Percentiles rank a stretch among this genome's conserved stretches.
Conservation (phyloP, 495 filamentous ascomycete genomes). For the Xylaria castorea region DNA sequence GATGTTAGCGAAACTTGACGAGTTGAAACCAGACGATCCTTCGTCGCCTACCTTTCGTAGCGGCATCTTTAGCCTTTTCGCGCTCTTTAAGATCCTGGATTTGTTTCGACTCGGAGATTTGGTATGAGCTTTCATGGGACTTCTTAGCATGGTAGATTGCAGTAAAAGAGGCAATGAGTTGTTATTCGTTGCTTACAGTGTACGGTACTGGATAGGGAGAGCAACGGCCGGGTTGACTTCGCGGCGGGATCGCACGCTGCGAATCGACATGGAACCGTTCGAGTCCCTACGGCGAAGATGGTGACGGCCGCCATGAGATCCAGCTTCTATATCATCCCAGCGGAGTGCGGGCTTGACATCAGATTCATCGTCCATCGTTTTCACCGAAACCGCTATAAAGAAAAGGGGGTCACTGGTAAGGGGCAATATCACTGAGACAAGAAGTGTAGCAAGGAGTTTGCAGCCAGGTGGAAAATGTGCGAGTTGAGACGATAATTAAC, state of each 20-base stretch:
- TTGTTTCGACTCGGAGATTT: slow-evolving; percentile 59
- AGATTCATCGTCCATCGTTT: slow-evolving; percentile 29
- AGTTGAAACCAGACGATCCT: background rate
- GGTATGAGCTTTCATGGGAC: slow-evolving; percentile 48
- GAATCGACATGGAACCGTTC: slow-evolving; percentile 48
- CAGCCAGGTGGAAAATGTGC: background rate
- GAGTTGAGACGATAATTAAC: background rate
- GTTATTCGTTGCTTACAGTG: slow-evolving; percentile 43
- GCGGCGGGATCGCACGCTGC: slow-evolving; percentile 41
- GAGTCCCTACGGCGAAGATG: slow-evolving; percentile 41
- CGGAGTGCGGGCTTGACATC: slow-evolving; percentile 39
- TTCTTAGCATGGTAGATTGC: slow-evolving; percentile 22
- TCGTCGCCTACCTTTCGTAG: slow-evolving; percentile 46
- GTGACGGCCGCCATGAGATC: slow-evolving; percentile 20
- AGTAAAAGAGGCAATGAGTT: background rate
- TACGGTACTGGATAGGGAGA: slow-evolving; percentile 62
- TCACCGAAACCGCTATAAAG: background rate
- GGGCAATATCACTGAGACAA: background rate
- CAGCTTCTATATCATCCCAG: slow-evolving; percentile 44
- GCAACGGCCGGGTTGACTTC: slow-evolving; percentile 54
- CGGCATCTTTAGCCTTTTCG: slow-evolving; percentile 47
- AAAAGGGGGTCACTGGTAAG: background rate
- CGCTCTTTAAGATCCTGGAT: slow-evolving; percentile 43
- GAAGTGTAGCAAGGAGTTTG: background rate
- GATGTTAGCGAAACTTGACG: slow-evolving; percentile 26